A percentile compares a stretch with the other conserved stretches of the same genome.
These are phyloP conservation scores for Fusarium aywerte DNA, from an alignment of 2,329 filamentous ascomycete species.

Conservation along the genomic window DNA sequence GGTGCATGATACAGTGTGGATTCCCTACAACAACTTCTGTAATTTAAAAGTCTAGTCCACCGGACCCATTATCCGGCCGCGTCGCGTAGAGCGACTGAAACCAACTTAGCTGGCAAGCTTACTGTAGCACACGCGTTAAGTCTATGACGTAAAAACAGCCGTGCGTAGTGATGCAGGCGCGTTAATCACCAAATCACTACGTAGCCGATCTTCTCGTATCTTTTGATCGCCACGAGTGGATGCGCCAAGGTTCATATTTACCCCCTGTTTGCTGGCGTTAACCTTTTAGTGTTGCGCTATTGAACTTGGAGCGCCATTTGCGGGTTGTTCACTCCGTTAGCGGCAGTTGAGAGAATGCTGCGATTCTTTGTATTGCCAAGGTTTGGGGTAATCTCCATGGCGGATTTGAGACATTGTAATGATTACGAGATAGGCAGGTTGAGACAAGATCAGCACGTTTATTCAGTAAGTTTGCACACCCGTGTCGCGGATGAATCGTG, in stretches of 20 bases:
- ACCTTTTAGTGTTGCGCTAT: constrained; percentile 5
- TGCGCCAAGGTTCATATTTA: neutral
- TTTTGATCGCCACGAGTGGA: neutral
- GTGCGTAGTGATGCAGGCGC: neutral
- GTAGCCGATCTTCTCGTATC: neutral
- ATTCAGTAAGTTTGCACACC: neutral
- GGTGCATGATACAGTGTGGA: neutral
- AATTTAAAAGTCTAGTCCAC: neutral
- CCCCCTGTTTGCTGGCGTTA: neutral
- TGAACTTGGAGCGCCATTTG: neutral
- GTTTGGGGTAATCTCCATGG: neutral
- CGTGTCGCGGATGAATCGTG: rapidly evolving
- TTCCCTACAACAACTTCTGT: neutral
- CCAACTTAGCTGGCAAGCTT: neutral
- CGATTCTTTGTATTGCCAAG: neutral
- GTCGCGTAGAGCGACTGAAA: neutral
- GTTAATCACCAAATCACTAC: neutral
- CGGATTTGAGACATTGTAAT: neutral
- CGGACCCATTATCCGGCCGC: neutral
- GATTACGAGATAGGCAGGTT: neutral
- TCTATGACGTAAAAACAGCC: neutral
- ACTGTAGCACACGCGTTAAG: neutral
- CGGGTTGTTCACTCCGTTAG: neutral
- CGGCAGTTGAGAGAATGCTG: neutral
- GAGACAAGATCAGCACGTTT: neutral